Percentiles rank a stretch among this genome's conserved stretches.
phyloP scores from a whole-genome alignment of 2,329 filamentous ascomycete genomes.

The Xylariaceae sp. region DNA sequence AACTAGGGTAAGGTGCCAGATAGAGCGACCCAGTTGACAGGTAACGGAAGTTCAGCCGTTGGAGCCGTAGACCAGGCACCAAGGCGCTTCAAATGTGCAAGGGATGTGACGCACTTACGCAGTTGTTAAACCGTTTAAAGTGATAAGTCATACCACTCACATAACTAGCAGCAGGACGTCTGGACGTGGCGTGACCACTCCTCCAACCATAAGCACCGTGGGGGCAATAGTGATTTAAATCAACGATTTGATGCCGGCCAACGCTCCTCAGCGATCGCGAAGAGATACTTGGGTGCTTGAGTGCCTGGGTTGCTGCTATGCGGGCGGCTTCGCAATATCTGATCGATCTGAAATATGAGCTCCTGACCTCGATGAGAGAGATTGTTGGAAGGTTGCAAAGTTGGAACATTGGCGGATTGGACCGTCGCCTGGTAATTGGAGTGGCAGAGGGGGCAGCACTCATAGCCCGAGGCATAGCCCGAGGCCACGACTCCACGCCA shows the following conservation, averaged over 20 bases:
- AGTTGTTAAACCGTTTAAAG: background rate
- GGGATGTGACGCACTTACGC: background rate
- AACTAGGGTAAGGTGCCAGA: constrained; percentile 3
- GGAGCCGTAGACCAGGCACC: constrained; percentile 21
- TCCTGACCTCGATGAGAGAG: background rate
- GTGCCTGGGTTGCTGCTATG: too few species aligned
- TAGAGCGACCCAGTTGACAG: background rate
- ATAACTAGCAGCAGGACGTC: background rate
- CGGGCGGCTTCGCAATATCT: background rate
- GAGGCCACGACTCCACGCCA: background rate
- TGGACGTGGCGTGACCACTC: background rate
- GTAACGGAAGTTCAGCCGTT: constrained; percentile 25
- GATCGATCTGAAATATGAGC: background rate
- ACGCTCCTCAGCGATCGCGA: too few species aligned
- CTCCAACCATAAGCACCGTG: background rate
- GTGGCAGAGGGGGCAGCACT: too few species aligned
- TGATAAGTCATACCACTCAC: background rate
- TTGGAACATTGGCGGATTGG: too few species aligned
- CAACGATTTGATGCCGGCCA: background rate
- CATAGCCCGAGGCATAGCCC: too few species aligned
- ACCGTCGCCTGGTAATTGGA: background rate
- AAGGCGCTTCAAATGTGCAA: background rate
- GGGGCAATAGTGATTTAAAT: background rate
- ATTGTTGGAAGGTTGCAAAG: background rate
- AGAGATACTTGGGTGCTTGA: too few species aligned